Evolutionary conservation across 192 early-diverging fungal species (phyloP), one percentile per base, ranked within the genome.

Genomic region (Coemansia pectinata): DNA sequence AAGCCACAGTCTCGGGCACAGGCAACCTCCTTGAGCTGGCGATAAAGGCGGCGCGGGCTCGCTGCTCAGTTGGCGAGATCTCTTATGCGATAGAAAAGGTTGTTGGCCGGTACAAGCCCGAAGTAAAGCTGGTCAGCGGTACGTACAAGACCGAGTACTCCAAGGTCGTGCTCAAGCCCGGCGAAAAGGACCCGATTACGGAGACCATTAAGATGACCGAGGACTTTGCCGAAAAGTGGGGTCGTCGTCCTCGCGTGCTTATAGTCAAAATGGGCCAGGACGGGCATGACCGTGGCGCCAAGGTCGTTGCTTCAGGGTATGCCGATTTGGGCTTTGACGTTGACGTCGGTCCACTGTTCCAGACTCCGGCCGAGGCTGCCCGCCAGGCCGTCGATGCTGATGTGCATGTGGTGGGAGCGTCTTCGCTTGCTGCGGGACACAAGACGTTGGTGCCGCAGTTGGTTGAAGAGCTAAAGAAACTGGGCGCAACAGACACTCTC

Each of bases 191-290:
- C 27, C 91, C 94, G 45, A 87, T 94, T 44, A 65, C 69, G 17
- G 78, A 87, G 11, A 92, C 92, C 1, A 72, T 93, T 19, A 76
- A 82, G 44, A 73, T 89, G 70, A 86, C 89, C 5, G 86, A 91
- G 53, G 78, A 76, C 68, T 94, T 94, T 76, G 85, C 86, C 19
- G 85, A 88, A 66, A 83, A 70, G 27, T 85, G 91, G 62, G 94
- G 94, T 76, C 88, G 93, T 41, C 90, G 92, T n/a, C 94, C 94
- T 19, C 91, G 94, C 82, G 85, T 95, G 67, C 79, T 95, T 21
- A 92, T 95, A 5, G 94, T 92, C 60, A 95, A 95, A 83, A 94
- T 94, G 92, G 94, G 94, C 57, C 94, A 95, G 83, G 94, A 95
- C 74, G 94, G 94, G 27, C 94, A 95, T 65, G 94, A 95, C 71